Conservation (phyloP, 345 rosid genomes). For the Passiflora organensis region DNA sequence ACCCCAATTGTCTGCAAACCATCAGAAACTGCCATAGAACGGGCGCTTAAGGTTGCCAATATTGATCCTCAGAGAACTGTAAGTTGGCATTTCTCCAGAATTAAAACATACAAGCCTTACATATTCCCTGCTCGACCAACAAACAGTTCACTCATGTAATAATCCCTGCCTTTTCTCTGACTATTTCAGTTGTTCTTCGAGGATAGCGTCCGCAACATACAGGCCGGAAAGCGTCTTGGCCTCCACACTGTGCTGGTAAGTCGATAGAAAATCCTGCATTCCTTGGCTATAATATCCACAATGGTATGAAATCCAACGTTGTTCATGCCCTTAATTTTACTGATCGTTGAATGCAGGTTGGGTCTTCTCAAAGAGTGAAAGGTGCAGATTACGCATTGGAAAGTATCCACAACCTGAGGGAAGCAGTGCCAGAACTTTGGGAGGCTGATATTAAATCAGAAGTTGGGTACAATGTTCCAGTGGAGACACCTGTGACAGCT, state of each 20-base stretch:
- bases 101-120: too few relatives aligned
- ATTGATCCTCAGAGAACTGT: constrained; percentile 68
- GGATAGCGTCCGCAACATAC: constrained; percentile 76
- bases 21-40: constrained; percentile 48
- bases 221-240: constrained; percentile 70
- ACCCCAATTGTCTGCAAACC: constrained; percentile 81
- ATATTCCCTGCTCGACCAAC: neutral
- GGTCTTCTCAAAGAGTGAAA: constrained; percentile 55
- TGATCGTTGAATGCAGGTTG: constrained; percentile 47
- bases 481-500: constrained; percentile 79
- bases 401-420: constrained; percentile 76
- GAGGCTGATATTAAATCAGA: constrained; percentile 48
- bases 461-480: constrained; percentile 44
- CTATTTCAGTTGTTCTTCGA: constrained; percentile 78
- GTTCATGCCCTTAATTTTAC: neutral
- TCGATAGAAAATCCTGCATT: too few relatives aligned
- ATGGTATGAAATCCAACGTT: too few relatives aligned
- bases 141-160: too few relatives aligned
- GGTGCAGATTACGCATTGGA: constrained; percentile 76
- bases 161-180: neutral
- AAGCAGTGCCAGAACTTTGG: constrained; percentile 77
- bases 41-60: constrained; percentile 59
- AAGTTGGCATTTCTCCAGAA: constrained; percentile 11
- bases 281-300: too few relatives aligned
- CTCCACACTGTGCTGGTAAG: constrained; percentile 71